These are phyloP conservation scores for Salvia rosmarinus DNA, from an alignment of 257 asterid genomes.

Conservation along the genomic window DNA sequence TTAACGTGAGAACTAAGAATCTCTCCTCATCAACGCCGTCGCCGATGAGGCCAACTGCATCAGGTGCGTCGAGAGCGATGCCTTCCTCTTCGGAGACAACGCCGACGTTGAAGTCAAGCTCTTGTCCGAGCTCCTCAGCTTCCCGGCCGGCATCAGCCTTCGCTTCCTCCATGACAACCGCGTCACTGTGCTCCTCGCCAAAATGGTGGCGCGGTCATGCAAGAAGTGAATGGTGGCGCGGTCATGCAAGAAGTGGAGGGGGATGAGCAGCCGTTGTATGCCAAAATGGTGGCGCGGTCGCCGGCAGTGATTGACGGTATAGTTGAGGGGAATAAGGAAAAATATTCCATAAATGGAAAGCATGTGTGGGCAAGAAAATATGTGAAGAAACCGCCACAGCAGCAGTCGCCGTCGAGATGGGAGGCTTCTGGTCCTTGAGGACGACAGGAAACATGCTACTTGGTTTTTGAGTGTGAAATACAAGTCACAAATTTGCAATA, in stretches of 20 bases:
- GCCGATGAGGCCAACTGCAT: conserved; percentile 57
- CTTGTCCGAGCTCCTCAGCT: conserved; percentile 36
- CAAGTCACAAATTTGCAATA: too few relatives aligned
- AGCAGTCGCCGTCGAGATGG: too few relatives aligned
- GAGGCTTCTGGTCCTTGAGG: conserved; percentile 9
- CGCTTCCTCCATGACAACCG: conserved; percentile 49
- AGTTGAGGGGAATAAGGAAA: conserved; percentile 54
- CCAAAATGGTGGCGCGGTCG: conserved; percentile 56
- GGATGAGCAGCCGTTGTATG: conserved; percentile 63
- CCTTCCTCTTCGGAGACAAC: not conserved
- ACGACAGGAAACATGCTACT: too few relatives aligned
- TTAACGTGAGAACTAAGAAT: too few relatives aligned
- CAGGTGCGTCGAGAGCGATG: conserved; percentile 41
- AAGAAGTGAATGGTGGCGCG: too few relatives aligned
- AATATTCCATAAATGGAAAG: conserved; percentile 74
- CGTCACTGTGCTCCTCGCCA: conserved; percentile 30
- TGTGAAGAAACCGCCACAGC: conserved; percentile 43
- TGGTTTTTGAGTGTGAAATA: too few relatives aligned
- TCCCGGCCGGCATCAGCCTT: conserved; percentile 27
- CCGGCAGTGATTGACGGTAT: conserved; percentile 41
- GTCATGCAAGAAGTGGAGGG: conserved; percentile 67
- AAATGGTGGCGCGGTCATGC: too few relatives aligned
- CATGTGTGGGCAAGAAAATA: conserved; percentile 83
- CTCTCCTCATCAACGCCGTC: conserved; percentile 35
- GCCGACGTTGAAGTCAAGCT: not conserved